Evolutionary conservation across 768 basidiomycete species (phyloP).

Genomic region (Leccinum disarticulatum): DNA sequence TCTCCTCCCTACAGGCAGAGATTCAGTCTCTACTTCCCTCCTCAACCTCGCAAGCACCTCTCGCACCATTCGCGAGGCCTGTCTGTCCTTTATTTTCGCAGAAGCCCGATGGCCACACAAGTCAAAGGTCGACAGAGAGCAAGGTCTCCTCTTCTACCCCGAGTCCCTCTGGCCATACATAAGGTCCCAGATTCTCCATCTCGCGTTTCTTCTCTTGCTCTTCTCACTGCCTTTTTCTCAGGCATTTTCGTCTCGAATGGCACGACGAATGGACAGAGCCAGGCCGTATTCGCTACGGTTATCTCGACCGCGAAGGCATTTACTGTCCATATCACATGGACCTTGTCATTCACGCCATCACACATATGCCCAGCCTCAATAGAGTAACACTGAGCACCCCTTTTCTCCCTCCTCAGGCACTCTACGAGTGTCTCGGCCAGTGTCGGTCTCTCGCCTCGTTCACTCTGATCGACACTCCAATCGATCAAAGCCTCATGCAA

Average conservation of each 20-base stretch:
- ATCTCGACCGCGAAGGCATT: conserved; percentile 32
- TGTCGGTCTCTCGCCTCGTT: conserved; percentile 30
- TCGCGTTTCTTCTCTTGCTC: not conserved
- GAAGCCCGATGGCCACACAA: conserved; percentile 35
- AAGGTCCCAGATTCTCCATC: conserved; percentile 18
- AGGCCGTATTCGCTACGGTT: conserved; percentile 33
- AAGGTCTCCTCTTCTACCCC: conserved; percentile 31
- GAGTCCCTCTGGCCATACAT: conserved; percentile 31
- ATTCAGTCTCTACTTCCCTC: conserved; percentile 15
- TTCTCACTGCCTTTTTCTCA: conserved; percentile 7
- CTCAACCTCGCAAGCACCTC: conserved; percentile 26
- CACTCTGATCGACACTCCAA: conserved; percentile 33
- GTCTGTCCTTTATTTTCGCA: conserved; percentile 33
- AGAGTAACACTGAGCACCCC: conserved; percentile 31
- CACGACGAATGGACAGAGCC: conserved; percentile 39
- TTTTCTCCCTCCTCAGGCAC: conserved; percentile 31
- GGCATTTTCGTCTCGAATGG: conserved; percentile 35
- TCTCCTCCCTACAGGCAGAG: conserved; percentile 10
- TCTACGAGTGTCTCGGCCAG: conserved; percentile 30
- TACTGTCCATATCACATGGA: conserved; percentile 32
- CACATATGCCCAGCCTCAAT: conserved; percentile 32
- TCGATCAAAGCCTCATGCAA: conserved; percentile 35
- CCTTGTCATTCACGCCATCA: conserved; percentile 24
- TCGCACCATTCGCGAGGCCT: conserved; percentile 29
- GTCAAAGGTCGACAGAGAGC: conserved; percentile 24